Evolutionary conservation across 2,329 filamentous ascomycete genomes (phyloP).

Genomic region (Hymenoscyphus infarciens): DNA sequence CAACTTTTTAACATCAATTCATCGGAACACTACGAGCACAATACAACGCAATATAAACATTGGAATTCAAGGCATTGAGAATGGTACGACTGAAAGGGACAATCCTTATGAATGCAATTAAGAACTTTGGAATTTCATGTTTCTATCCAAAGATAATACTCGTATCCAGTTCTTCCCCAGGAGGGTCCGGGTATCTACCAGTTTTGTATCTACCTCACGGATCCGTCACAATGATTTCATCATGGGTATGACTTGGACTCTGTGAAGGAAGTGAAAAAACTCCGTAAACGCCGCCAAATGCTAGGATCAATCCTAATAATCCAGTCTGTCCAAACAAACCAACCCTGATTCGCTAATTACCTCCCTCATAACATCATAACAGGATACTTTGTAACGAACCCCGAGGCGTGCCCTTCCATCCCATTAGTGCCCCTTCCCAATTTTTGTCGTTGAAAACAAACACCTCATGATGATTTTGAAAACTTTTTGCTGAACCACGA

Average conservation of each 20-base stretch:
- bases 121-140: neutral
- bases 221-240: neutral
- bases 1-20: too few relatives aligned
- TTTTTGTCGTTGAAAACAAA: neutral
- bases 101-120: neutral
- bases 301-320: constrained; percentile 6
- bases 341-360: constrained; percentile 3
- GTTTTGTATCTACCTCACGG: neutral
- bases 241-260: neutral
- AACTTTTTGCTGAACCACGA: constrained; percentile 86
- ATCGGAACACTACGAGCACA: too few relatives aligned
- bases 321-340: constrained; percentile 4
- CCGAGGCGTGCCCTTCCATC: neutral
- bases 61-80: too few relatives aligned
- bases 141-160: neutral
- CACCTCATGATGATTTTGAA: constrained; percentile 51
- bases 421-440: constrained; percentile 9
- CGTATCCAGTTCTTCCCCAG: neutral
- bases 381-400: neutral
- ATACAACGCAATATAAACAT: too few relatives aligned
- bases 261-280: neutral
- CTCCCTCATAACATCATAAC: constrained; percentile 14
- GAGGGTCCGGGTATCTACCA: neutral
- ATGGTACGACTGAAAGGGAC: too few relatives aligned
- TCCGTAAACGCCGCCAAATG: constrained; percentile 1